phyloP scores from a whole-genome alignment of 108 stramenopile species.

The Cylindrotheca closterium region DNA sequence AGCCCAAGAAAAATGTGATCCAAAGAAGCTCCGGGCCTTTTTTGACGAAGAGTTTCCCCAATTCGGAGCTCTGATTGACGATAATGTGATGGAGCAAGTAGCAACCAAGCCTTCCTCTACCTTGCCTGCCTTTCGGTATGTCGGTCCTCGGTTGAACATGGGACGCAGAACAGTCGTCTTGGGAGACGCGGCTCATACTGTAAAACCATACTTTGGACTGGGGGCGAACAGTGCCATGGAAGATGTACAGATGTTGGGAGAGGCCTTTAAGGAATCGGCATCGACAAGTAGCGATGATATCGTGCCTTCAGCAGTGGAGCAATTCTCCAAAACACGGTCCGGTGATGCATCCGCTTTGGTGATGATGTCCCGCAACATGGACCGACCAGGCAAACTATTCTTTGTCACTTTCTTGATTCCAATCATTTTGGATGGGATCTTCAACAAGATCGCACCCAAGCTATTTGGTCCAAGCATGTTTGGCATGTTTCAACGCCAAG shows the following conservation, averaged over 20 bases:
- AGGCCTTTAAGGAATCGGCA: background rate
- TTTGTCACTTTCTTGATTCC: conserved; percentile 69
- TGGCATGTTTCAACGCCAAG: conserved; percentile 58
- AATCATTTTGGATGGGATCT: conserved; percentile 73
- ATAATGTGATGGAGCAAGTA: conserved; percentile 48
- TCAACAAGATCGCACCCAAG: conserved; percentile 50
- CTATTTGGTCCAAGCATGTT: conserved; percentile 71
- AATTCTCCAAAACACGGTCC: conserved; percentile 53
- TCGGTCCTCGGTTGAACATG: conserved; percentile 53
- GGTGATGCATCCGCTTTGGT: conserved; percentile 71
- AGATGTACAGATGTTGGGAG: conserved; percentile 48
- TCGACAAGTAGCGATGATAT: background rate
- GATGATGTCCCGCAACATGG: conserved; percentile 60
- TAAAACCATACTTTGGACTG: conserved; percentile 84
- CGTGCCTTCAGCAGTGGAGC: conserved; percentile 33
- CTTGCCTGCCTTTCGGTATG: conserved; percentile 68
- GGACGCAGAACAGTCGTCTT: conserved; percentile 48
- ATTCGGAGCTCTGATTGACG: conserved; percentile 53
- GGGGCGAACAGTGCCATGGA: conserved; percentile 86
- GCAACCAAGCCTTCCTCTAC: conserved; percentile 45
- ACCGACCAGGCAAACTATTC: conserved; percentile 59
- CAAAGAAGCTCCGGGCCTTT: conserved; percentile 37
- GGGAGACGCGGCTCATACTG: conserved; percentile 79
- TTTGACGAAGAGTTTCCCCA: conserved; percentile 70
- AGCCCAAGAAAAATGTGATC: conserved; percentile 37